Evolutionary conservation across 768 basidiomycete species (phyloP), one percentile per base, ranked within the genome.

Genomic region (Kwoniella sp.): DNA sequence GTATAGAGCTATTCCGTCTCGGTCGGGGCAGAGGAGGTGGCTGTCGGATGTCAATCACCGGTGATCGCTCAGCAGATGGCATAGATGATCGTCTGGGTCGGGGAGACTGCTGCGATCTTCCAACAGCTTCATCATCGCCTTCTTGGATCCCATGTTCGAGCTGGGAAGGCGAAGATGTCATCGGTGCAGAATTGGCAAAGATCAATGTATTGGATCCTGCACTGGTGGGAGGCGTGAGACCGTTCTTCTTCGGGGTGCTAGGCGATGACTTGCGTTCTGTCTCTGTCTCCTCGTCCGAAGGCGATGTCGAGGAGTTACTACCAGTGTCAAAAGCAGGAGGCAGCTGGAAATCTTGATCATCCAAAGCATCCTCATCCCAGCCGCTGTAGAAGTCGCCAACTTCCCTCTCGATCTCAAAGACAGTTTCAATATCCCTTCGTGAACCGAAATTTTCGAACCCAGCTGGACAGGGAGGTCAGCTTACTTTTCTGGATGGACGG

Each of bases 331-430:
- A 58, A 2, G 68, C 71, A 10, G 57, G 62, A 2, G 67, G 70
- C 17, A 65, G 54, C 17, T 54, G 49, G 21, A 67, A 47, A 29
- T 72, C 70, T 26, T 36, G 54, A 19, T 74, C 74, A 36, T 74
- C 68, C 22, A 69, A 22, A 13, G 55, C 68, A 50, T 80, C 79
- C 12, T 80, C 79, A 40, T 78, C 79, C 77, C 77, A 80, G 1
- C 71, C 77, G 0, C 61, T 52, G 56, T 80, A 80, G 55, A 72
- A 76, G 30, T 66, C 68, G 15, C 79, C 79, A 13, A 80, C 73
- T 61, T 80, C 79, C 25, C 73, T 63, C 53, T 80, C 79, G 52
- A 80, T 75, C 63, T 80, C 79, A 58, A 80, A 80, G 27, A 80
- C 72, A 0, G 63, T 56, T 48, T 71, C 68, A 60, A 77, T 68